Conservation (phyloP, 1,139 yeast genomes). For the Lodderomyces margitis region DNA sequence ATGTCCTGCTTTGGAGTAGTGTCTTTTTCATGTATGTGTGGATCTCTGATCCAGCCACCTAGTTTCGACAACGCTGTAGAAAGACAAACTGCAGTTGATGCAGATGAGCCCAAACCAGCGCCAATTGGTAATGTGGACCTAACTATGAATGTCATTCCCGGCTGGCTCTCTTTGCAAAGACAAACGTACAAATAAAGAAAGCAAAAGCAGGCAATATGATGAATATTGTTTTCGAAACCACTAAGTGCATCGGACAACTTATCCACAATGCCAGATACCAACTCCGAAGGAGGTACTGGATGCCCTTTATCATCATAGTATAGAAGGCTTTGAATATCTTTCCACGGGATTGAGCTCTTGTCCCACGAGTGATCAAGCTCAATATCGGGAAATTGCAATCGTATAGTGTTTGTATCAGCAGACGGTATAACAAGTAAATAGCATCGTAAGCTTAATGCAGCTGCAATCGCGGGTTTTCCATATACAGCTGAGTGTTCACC, state of each 20-base stretch:
- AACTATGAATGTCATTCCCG: conserved; percentile 60
- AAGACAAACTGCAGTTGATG: conserved; percentile 83
- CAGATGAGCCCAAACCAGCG: conserved; percentile 96
- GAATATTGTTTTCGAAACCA: conserved; percentile 51
- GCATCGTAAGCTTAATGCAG: conserved; percentile 79
- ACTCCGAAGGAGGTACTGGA: conserved; percentile 51
- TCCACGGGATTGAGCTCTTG: conserved; percentile 61
- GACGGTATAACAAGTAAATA: conserved; percentile 60
- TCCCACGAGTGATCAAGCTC: conserved; percentile 64
- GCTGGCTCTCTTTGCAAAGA: conserved; percentile 47
- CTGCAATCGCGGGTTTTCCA: conserved; percentile 89
- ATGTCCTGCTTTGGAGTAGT: conserved; percentile 35
- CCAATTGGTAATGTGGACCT: conserved; percentile 92
- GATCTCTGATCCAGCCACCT: conserved; percentile 51
- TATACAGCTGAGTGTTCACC: conserved; percentile 98
- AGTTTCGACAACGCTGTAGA: conserved; percentile 70
- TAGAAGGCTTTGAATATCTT: conserved; percentile 27
- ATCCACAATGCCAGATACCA: conserved; percentile 60
- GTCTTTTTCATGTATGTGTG: conserved; percentile 26
- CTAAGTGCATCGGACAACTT: conserved; percentile 44
- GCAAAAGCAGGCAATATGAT: conserved; percentile 80
- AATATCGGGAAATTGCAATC: conserved; percentile 83
- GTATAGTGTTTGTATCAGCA: conserved; percentile 39
- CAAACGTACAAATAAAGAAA: conserved; percentile 74
- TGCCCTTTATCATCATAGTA: conserved; percentile 20